Conservation (phyloP, 2,329 filamentous ascomycete species). For the Penicillium sp. region DNA sequence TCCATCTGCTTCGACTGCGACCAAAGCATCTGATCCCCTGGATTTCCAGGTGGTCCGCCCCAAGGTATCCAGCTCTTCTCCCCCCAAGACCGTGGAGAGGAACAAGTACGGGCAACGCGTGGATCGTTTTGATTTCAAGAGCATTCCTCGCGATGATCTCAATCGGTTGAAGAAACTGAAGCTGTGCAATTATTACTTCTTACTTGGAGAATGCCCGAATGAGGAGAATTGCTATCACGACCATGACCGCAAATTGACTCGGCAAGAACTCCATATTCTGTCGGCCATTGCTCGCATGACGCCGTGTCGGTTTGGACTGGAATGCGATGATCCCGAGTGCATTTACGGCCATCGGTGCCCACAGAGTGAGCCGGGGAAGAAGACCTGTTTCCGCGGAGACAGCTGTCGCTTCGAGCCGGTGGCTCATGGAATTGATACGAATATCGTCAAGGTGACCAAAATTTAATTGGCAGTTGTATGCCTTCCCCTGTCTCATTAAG, state of each 20-base stretch:
- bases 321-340: conserved; percentile 55
- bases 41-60: conserved; percentile 38
- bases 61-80: conserved; percentile 27
- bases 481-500: background rate
- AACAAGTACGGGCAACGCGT: conserved; percentile 57
- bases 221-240: conserved; percentile 48
- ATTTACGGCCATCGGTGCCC: conserved; percentile 61
- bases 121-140: conserved; percentile 48
- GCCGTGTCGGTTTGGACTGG: conserved; percentile 53
- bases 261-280: conserved; percentile 50
- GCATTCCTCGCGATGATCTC: conserved; percentile 51
- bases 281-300: conserved; percentile 58
- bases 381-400: conserved; percentile 53
- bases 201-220: conserved; percentile 54
- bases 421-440: conserved; percentile 55
- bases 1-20: conserved; percentile 34
- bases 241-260: conserved; percentile 51
- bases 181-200: conserved; percentile 57
- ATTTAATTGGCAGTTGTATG: conserved; percentile 24
- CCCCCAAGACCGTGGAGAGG: conserved; percentile 44
- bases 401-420: conserved; percentile 54
- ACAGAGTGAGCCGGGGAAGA: conserved; percentile 47
- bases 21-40: conserved; percentile 32
- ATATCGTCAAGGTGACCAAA: conserved; percentile 50
- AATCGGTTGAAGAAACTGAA: conserved; percentile 58